Evolutionary conservation across 192 early-diverging fungal genomes (phyloP), one percentile per base, ranked within the genome.

Genomic region (Rhizoclosmatium globosum): DNA sequence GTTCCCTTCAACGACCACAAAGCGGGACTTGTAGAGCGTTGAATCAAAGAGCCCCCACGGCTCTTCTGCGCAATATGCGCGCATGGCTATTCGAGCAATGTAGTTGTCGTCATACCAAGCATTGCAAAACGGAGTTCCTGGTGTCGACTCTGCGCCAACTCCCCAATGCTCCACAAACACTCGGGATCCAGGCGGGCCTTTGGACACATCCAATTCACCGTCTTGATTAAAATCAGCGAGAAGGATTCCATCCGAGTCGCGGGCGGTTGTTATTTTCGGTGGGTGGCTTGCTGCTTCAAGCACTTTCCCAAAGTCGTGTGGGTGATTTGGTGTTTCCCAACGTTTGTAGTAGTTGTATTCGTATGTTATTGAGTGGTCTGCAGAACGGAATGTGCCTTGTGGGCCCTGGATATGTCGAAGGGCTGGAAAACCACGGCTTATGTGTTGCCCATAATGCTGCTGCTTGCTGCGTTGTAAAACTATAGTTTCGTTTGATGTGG

Each of bases 151-250:
- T 42, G 56, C 70, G 11, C 38, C 11, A 4, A 71, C 21, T 48
- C 70, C 70, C 70, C 70, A 71, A 57, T 71, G 70, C 70, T 71
- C 70, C 4, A 71, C 38, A 56, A 71, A 71, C 4, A 38, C 70
- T 7, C 7, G 21, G 6, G 50, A 7, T 7, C 17, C 17, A 13
- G 6, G 9, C 9, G 50, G 50, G 0, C 50, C 50, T 13, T 53
- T 7, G 50, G 9, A 53, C 43, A 43, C 41, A 2, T 71, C 70
- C 1, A 71, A 56, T 42, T 71, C 70, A 0, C 70, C 70, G 50
- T 47, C 46, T 6, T 57, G 19, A 17, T 47, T n/a, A 39, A 71
- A 71, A 39, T 71, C 70, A 11, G 70, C 46, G n/a, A 71, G 50
- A 11, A 71, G 50, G 21, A 71, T 71, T 57, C 70, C 70, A 15